Evolutionary conservation across 257 asterid species (phyloP).

Genomic region (Paraleonurus japonicus): DNA sequence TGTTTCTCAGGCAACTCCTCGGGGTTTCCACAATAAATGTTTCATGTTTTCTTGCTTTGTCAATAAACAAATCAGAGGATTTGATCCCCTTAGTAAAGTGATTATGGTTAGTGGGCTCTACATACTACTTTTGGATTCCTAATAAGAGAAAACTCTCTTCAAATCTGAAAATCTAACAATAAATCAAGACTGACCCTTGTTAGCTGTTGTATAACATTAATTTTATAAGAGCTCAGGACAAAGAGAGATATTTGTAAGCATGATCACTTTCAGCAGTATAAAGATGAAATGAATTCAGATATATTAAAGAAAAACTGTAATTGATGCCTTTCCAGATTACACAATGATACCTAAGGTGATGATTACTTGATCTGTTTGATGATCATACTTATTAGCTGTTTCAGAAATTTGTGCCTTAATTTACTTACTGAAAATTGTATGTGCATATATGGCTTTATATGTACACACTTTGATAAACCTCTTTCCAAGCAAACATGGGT

Average conservation of each 20-base stretch:
- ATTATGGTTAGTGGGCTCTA: constrained; percentile 18
- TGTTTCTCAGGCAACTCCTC: constrained; percentile 18
- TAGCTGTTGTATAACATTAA: not conserved
- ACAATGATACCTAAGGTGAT: not conserved
- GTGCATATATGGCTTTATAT: not conserved
- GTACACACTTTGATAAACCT: not conserved
- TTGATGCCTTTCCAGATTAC: constrained; percentile 4
- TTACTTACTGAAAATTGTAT: not conserved
- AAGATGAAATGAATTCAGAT: constrained; percentile 5
- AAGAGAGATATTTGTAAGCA: constrained; percentile 3
- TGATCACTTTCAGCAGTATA: constrained; percentile 9
- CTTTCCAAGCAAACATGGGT: not conserved
- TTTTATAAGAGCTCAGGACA: constrained; percentile 6
- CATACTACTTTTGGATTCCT: constrained; percentile 5
- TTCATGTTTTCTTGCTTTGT: constrained; percentile 17
- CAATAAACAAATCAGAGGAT: constrained; percentile 17
- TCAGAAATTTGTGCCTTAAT: not conserved
- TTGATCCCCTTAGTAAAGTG: constrained; percentile 18
- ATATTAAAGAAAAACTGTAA: constrained; percentile 3
- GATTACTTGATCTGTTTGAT: not conserved
- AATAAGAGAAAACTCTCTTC: not conserved
- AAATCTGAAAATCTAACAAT: constrained; percentile 3
- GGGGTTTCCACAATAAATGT: constrained; percentile 17
- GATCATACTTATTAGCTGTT: not conserved
- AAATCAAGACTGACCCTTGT: not conserved